Evolutionary conservation across 331 rosid genomes (phyloP).

Genomic region (Spiraea crenata): DNA sequence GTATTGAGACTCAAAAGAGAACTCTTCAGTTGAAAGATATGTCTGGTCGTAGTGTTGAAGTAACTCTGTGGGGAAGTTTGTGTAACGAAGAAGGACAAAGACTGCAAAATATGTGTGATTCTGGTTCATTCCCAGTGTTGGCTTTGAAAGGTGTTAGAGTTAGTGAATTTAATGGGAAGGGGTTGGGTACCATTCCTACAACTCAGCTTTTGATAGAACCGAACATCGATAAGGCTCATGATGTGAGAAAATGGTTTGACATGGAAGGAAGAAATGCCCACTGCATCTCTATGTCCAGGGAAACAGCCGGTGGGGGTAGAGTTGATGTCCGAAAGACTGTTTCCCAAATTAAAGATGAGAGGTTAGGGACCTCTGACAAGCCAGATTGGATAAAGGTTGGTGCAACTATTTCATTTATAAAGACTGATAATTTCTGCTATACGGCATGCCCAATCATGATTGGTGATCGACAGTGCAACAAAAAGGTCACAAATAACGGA

Average conservation of each 20-base stretch:
- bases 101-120: conserved; percentile 69
- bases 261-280: conserved; percentile 67
- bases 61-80: conserved; percentile 82
- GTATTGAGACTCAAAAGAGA: conserved; percentile 80
- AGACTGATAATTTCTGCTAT: conserved; percentile 75
- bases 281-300: conserved; percentile 70
- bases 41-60: conserved; percentile 76
- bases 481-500: conserved; percentile 80
- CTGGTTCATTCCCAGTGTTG: conserved; percentile 72
- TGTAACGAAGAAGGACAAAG: conserved; percentile 72
- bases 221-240: conserved; percentile 49
- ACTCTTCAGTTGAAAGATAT: conserved; percentile 78
- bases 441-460: conserved; percentile 77
- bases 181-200: conserved; percentile 62
- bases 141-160: conserved; percentile 75
- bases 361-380: conserved; percentile 84
- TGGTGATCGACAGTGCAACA: conserved; percentile 80
- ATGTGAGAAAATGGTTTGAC: conserved; percentile 68
- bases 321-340: conserved; percentile 59
- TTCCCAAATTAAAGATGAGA: conserved; percentile 88
- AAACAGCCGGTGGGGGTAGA: conserved; percentile 41
- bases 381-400: conserved; percentile 87
- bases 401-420: conserved; percentile 62
- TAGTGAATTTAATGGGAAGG: conserved; percentile 78
- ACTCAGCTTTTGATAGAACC: conserved; percentile 81